Conservation (phyloP, 1,284 basidiomycete species). For the Trichosporon ovoides region DNA sequence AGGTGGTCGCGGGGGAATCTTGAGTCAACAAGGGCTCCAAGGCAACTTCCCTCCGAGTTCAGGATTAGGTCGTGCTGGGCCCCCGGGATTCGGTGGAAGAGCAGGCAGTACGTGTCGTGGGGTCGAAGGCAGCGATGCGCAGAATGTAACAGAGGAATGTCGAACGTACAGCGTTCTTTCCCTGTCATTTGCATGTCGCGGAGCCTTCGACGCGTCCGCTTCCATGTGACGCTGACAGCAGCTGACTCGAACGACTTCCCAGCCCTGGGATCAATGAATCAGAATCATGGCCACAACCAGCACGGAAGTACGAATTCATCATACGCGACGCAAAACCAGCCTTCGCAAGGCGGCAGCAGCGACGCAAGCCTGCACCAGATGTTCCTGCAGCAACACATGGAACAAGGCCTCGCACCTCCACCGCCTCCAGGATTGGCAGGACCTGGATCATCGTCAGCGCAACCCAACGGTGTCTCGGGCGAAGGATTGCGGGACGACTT, state of each 20-base stretch:
- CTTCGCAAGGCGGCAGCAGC: slow-evolving; percentile 22
- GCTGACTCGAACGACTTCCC: slow-evolving; percentile 46
- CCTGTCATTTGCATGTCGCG: background rate
- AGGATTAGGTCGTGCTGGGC: slow-evolving; percentile 30
- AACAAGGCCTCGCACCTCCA: slow-evolving; percentile 34
- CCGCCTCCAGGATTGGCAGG: slow-evolving; percentile 47
- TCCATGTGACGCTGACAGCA: slow-evolving; percentile 1
- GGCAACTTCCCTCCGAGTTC: slow-evolving; percentile 21
- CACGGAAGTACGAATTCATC: slow-evolving; percentile 25
- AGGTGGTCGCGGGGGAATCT: slow-evolving; percentile 8
- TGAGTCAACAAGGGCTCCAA: slow-evolving; percentile 17
- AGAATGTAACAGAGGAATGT: background rate
- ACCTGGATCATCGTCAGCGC: slow-evolving; percentile 24
- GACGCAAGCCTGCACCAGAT: slow-evolving; percentile 19
- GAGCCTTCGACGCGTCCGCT: background rate
- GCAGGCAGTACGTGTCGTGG: slow-evolving; percentile 18
- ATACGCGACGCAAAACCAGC: slow-evolving; percentile 40
- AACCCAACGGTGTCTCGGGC: slow-evolving; percentile 31
- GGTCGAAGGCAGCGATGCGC: background rate
- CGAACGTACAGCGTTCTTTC: background rate
- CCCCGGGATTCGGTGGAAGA: slow-evolving; percentile 39
- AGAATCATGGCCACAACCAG: slow-evolving; percentile 19
- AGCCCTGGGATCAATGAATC: slow-evolving; percentile 35
- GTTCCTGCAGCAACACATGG: slow-evolving; percentile 35
- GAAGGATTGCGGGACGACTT: slow-evolving; percentile 41